Evolutionary conservation across 169 alveolate species (phyloP).

Genomic region (Plasmodium knowlesi): DNA sequence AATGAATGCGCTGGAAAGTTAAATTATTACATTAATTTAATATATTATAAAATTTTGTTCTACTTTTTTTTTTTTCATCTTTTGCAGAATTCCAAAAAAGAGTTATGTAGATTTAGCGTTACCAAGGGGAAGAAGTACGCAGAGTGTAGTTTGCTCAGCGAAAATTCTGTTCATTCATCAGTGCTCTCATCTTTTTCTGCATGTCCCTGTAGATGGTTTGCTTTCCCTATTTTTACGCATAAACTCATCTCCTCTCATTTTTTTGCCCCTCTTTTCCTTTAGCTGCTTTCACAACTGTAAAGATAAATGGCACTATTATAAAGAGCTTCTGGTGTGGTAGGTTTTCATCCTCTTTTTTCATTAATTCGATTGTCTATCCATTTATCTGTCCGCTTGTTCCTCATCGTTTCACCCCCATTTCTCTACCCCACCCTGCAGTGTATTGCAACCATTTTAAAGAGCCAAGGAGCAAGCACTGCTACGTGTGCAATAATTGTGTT

Average conservation of each 20-base stretch:
- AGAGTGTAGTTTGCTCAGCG: not conserved
- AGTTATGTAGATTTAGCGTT: slow-evolving; percentile 57
- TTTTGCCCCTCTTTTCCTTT: not conserved
- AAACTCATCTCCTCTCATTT: not conserved
- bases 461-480: slow-evolving; percentile 95
- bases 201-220: not conserved
- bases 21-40: not conserved
- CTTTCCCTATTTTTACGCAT: not conserved
- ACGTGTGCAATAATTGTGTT: slow-evolving; percentile 92
- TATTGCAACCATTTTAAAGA: slow-evolving; percentile 84
- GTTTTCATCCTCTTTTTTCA: not conserved
- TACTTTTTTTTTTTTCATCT: not conserved
- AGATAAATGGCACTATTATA: slow-evolving; percentile 63
- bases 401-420: not conserved
- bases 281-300: slow-evolving; percentile 73
- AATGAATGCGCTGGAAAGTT: not conserved
- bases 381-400: not conserved
- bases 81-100: slow-evolving; percentile 66
- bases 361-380: not conserved
- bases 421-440: slow-evolving; percentile 13
- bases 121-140: slow-evolving; percentile 64
- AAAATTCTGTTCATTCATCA: not conserved
- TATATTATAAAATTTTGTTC: not conserved
- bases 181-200: not conserved
- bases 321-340: slow-evolving; percentile 66